These are phyloP conservation scores for Pestalotiopsis sp. DNA, from an alignment of 2,329 filamentous ascomycete genomes.

Conservation along the genomic window DNA sequence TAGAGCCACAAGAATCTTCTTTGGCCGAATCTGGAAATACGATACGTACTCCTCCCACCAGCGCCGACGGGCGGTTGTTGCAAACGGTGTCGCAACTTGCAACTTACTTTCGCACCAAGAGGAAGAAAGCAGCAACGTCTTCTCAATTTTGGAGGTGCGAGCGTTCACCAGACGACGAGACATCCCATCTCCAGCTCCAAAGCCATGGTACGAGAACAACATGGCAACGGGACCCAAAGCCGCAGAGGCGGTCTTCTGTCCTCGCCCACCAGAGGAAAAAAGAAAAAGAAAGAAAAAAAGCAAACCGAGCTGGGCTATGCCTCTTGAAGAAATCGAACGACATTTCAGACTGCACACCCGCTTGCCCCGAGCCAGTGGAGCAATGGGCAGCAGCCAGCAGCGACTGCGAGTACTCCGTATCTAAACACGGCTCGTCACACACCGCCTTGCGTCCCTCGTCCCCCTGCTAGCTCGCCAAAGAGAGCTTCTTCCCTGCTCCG, in stretches of 20 bases:
- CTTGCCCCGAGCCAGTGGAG: neutral
- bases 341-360: neutral
- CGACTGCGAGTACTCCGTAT: conserved; percentile 10
- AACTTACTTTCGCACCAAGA: neutral
- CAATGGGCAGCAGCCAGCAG: neutral
- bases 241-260: neutral
- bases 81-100: neutral
- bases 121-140: neutral
- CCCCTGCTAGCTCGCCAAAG: conserved; percentile 25
- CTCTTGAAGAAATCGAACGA: neutral
- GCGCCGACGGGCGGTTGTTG: neutral
- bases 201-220: neutral
- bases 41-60: neutral
- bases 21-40: neutral
- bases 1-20: neutral
- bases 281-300: neutral
- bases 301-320: neutral
- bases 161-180: neutral
- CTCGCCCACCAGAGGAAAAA: neutral
- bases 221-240: neutral
- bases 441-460: conserved; percentile 29
- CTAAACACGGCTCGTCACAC: conserved; percentile 24
- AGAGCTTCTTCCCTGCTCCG: conserved; percentile 36
- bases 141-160: neutral
- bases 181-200: neutral